These are phyloP conservation scores for Beta lomatogona DNA, from an alignment of 179 eudicot species.

Conservation along the genomic window DNA sequence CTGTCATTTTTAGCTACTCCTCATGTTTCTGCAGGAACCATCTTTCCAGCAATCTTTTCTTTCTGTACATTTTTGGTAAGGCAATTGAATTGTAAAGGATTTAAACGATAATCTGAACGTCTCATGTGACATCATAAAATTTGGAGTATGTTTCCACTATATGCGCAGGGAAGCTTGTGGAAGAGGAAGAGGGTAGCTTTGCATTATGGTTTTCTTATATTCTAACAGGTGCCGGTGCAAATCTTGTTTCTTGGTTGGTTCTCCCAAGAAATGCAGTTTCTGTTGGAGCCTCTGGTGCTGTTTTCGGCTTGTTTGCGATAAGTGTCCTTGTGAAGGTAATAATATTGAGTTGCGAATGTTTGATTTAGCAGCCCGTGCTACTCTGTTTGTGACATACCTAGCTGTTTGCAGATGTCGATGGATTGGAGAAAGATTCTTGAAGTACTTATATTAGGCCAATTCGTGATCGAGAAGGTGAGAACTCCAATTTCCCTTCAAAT, in stretches of 20 bases:
- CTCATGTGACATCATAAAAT: not conserved
- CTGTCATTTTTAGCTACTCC: constrained; percentile 9
- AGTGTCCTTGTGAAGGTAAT: constrained; percentile 94
- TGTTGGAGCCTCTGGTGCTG: constrained; percentile 98
- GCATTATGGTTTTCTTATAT: constrained; percentile 92
- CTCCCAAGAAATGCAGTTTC: constrained; percentile 94
- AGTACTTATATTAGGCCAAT: constrained; percentile 94
- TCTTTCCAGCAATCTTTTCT: constrained; percentile 97
- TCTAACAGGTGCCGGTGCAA: constrained; percentile 94
- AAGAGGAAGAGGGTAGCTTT: constrained; percentile 95
- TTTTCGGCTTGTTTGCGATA: constrained; percentile 91
- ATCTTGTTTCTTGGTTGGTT: constrained; percentile 92
- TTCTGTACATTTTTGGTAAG: constrained; percentile 95
- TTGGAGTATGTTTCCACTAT: constrained; percentile 18
- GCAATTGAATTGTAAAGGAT: constrained; percentile 10
- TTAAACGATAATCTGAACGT: not conserved
- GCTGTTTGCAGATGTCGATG: constrained; percentile 79
- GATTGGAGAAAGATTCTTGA: constrained; percentile 99
- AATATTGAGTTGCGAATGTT: constrained; percentile 13
- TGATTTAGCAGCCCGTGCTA: not conserved
- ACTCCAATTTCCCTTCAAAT: constrained; percentile 19
- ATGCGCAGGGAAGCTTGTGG: constrained; percentile 88
- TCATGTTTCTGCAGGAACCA: constrained; percentile 70
- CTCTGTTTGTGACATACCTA: constrained; percentile 24
- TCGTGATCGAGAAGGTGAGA: constrained; percentile 84